phyloP scores from a whole-genome alignment of 768 basidiomycete genomes.

The Termitomyces sp. region DNA sequence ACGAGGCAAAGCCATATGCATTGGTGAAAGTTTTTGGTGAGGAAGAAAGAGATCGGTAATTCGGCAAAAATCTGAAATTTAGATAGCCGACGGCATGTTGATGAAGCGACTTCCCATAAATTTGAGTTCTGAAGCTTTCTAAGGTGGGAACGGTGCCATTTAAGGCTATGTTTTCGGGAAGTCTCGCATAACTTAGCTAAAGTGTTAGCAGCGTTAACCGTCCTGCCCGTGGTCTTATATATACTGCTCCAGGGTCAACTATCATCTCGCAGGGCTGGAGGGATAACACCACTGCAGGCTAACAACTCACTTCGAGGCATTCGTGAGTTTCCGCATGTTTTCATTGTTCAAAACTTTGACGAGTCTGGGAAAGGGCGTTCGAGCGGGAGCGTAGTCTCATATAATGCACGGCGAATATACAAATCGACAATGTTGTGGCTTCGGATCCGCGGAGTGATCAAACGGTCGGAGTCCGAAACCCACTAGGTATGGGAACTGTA shows the following conservation, averaged over 20 bases:
- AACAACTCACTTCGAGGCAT: not conserved
- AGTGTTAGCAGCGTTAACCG: not conserved
- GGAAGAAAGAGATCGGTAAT: not conserved
- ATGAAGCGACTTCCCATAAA: not conserved
- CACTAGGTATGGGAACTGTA: no score
- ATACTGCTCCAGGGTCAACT: not conserved
- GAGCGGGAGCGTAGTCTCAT: no score
- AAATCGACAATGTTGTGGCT: no score
- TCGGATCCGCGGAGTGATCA: no score
- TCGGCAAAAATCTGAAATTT: not conserved
- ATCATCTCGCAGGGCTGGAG: not conserved
- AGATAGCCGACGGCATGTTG: not conserved
- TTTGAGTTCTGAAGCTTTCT: not conserved
- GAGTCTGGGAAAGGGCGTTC: not conserved
- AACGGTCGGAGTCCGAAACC: no score
- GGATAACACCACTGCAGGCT: no score
- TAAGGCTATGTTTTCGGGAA: not conserved
- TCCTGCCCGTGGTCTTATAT: not conserved
- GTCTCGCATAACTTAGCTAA: not conserved
- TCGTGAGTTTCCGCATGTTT: not conserved
- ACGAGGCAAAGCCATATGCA: conserved; percentile 2
- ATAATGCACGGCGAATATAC: no score
- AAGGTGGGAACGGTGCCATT: not conserved
- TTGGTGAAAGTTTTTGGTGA: not conserved
- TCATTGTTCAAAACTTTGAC: not conserved